Evolutionary conservation across 768 basidiomycete species (phyloP), one percentile per base, ranked within the genome.

Genomic region (Boletellus ananas): DNA sequence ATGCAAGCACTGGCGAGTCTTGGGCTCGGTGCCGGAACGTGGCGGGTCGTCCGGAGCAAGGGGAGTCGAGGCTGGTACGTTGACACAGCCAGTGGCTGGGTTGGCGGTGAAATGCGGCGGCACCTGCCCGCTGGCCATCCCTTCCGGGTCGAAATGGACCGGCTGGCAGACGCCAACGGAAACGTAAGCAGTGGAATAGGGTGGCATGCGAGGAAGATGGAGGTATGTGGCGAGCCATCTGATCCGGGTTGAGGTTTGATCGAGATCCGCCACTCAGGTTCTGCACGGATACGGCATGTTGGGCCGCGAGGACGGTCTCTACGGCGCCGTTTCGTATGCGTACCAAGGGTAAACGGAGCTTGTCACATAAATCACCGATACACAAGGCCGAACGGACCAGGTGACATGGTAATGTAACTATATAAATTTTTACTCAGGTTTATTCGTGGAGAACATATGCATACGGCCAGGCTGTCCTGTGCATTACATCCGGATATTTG

Each of bases 141-240:
- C 3, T 79, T 87, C 67, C 73, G 94, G 43, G 63, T 68, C 23
- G 87, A 89, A 62, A 74, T 95, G 64, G 79, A 82, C 56, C 76
- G 79, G 45, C 72, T 96, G 18, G 83, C 90, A 10, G 76, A 84
- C 50, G 84, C 88, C 5, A 89, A 90, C 56, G 91, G 93, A 9
- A 90, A 90, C 60, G 91, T 95, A n/a, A 87, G 78, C 64, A 90
- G 87, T 60, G 88, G 87, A 4, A 81, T 95, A 6, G 95, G 95
- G 1, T 98, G 94, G 94, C 93, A 96, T 70, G 84, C 90, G 18
- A 73, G 94, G 50, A 99, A 99, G 72, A 93, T 96, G 90, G 94
- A 96, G 81, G 90, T 91, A 59, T 49, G 85, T 71, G n/a, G 34
- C n/a, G 21, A 53, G 42, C 16, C 5, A 4, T 33, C 43, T 54